Evolutionary conservation across 371 early-diverging fungal species (phyloP), one percentile per base, ranked within the genome.

Genomic region (Haplosporangium sp.): DNA sequence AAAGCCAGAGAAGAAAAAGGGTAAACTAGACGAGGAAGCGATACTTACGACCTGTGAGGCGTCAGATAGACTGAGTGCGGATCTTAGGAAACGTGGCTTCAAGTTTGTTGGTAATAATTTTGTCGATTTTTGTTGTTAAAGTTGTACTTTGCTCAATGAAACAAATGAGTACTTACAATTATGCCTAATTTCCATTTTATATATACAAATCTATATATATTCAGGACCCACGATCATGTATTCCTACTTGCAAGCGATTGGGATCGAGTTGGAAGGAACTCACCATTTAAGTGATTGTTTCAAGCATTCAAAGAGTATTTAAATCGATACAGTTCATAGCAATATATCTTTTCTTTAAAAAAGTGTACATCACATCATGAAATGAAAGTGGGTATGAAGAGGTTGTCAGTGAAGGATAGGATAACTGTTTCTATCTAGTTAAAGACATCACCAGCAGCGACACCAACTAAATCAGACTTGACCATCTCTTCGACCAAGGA

Each of bases 401-500:
- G 42, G 17, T 44, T 63, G 38, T 20, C 20, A 70, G 34, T 57
- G 39, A 63, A 2, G n/a, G 7, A 63, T 13, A 34, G 45, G 38
- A 15, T 13, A 39, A 19, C 42, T 2, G 42, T 6, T 10, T 37
- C 13, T 1, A 19, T 3, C 39, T 65, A 69, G 65, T 73, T 73
- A 47, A 69, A 65, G 44, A 74, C 70, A 67, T 73, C 67, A n/a
- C 75, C 69, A 5, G 71, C 57, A 40, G 61, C 71, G 9, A 83
- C 71, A 48, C 87, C 87, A 83, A 88, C 85, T 60, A 92, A 84
- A 84, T 94, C 92, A 61, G 89, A 85, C 61, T 90, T 86, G 37
- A 92, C 89, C 94, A 93, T 93, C 74, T 92, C 93, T 63, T 85
- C 85, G 38, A 92, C 90, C 62, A 93, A 74, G n/a, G 85, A 87